phyloP scores from a whole-genome alignment of 345 rosid species.

The Punica granatum region DNA sequence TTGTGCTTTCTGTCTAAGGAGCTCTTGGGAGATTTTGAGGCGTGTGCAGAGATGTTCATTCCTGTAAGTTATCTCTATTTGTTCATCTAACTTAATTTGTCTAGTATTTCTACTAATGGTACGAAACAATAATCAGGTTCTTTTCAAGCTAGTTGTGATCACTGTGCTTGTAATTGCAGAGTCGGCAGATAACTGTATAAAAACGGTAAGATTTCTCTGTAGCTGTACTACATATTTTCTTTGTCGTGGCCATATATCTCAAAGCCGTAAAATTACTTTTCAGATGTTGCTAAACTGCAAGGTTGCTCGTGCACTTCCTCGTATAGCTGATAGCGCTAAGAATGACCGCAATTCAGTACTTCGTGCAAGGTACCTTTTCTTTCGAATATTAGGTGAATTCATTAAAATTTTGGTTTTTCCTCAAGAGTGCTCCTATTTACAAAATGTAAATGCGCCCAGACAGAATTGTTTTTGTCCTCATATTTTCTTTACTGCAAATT shows the following conservation, averaged over 20 bases:
- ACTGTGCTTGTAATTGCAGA: slow-evolving; percentile 99
- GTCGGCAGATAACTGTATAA: slow-evolving; percentile 98
- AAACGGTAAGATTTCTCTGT: slow-evolving; percentile 47
- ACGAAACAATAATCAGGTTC: slow-evolving; percentile 47
- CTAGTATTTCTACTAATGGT: not conserved
- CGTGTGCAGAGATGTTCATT: slow-evolving; percentile 88
- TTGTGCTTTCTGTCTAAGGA: slow-evolving; percentile 93
- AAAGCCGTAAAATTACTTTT: slow-evolving; percentile 21
- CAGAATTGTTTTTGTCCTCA: not conserved
- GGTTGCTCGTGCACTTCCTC: slow-evolving; percentile 87
- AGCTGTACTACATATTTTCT: not conserved
- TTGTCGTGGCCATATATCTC: slow-evolving; percentile 6
- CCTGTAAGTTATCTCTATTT: slow-evolving; percentile 51
- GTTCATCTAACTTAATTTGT: not conserved
- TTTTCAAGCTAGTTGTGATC: slow-evolving; percentile 99
- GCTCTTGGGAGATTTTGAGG: slow-evolving; percentile 92
- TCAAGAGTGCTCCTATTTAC: not conserved
- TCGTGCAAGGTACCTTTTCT: slow-evolving; percentile 69
- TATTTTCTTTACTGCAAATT: not conserved
- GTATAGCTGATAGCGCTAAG: slow-evolving; percentile 85
- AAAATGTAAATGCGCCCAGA: not conserved
- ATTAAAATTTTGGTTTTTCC: not conserved
- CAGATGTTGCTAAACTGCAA: slow-evolving; percentile 97
- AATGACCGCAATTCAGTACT: slow-evolving; percentile 82
- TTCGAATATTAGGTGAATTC: slow-evolving; percentile 5